Evolutionary conservation across 2,329 filamentous ascomycete genomes (phyloP), one percentile per base, ranked within the genome.

Genomic region (Fragosphaeria purpurea): DNA sequence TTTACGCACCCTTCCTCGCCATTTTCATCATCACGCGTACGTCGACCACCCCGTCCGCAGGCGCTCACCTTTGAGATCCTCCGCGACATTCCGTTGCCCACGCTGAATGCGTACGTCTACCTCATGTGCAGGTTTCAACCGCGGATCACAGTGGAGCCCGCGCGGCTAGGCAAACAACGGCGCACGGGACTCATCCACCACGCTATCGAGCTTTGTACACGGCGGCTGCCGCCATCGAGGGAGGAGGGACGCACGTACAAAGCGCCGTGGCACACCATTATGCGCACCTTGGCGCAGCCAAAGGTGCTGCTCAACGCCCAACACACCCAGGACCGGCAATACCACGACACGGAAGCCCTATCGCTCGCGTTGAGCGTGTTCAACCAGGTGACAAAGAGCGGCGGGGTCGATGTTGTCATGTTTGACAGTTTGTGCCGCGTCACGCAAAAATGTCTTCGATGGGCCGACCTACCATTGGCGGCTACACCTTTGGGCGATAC

Each of bases 21-120:
- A 50, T n/a, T 39, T 10, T 43, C 46, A 5, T 11, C 39, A 9
- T 12, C 32, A n/a, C 38, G 41, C 30, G 34, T n/a, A 6, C 43
- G 32, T 8, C 45, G 37, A 13, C n/a, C 44, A 34, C 44, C 2
- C 3, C 30, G 41, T 38, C 7, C 32, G 11, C 30, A 9, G 22
- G 13, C 35, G n/a, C n/a, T 45, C 39, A 58, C 7, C 55, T 65
- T n/a, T 37, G 52, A 40, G 48, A 31, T 42, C 4, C 33, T 57
- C 3, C 46, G 34, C 2, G 5, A 58, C 13, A 60, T 71, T 6
- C 66, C 70, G 1, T 53, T 64, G 5, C 31, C 53, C 4, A 54
- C 74, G 1, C 72, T 83, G 51, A 64, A 65, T 6, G 73, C 76
- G 4, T 81, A 77, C 58, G 67, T 83, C 30, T 50, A 59, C 22